Evolutionary conservation across 78 protist species (phyloP), one percentile per base, ranked within the genome.

Genomic region (Dictyostelium citrinum): DNA sequence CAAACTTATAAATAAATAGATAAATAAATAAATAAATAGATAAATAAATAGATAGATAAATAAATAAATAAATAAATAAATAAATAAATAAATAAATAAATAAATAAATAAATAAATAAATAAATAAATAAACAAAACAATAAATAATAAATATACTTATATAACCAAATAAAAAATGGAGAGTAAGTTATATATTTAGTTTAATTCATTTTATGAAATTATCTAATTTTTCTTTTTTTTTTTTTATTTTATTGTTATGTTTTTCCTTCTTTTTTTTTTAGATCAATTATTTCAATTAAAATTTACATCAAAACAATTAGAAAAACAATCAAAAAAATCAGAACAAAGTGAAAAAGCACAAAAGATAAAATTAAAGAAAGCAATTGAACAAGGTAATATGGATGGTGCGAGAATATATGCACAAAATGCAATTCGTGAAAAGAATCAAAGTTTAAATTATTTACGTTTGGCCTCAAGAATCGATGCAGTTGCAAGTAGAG

Each of bases 381-480:
- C 99, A 17, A 97, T 98, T 31, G 97, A 98, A 95, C 90, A 97
- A 83, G 98, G 98, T 71, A 97, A 98, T 94, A 84, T 70, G 76
- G 99, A 98, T 9, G 98, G 98, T 8, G 99, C 99, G 1, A 94
- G 99, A 14, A 98, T 98, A 24, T 97, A 97, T 80, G 99, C 99
- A 20, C 98, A 98, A 84, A 98, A 98, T 80, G 97, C 99, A 14
- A 98, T 98, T 61, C 90, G 99, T 8, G 94, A 98, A 46, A 96
- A 98, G 96, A 97, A 96, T 49, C 98, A 98, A 80, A 45, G 96
- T 9, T 70, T 97, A 46, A 98, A 98, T 82, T 97, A 96, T 37
- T 79, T 98, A 58, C 43, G 98, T 10, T 96, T 98, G 79, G 35
- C 98, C 29, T 67, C 97, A 0, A 86, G 99, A 17, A 20, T 98